A percentile compares a stretch with the other conserved stretches of the same genome.
Conservation (phyloP, 495 filamentous ascomycete genomes). For the Penicillium odoratum region DNA sequence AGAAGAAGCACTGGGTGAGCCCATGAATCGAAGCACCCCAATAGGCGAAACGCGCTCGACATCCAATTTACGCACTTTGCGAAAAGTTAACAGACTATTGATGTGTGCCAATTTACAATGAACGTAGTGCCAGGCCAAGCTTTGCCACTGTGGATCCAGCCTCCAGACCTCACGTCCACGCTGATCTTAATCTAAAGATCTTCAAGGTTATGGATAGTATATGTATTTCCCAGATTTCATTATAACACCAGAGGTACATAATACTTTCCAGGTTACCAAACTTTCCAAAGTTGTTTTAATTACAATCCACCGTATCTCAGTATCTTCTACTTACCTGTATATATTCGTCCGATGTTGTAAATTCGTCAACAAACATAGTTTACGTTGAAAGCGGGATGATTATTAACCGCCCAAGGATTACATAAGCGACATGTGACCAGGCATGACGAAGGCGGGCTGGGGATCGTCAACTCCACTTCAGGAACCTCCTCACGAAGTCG, state of each 20-base stretch:
- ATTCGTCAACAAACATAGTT: neutral
- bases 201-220: too few relatives aligned
- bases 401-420: neutral
- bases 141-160: too few relatives aligned
- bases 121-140: neutral
- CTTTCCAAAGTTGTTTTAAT: too few relatives aligned
- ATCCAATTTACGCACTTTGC: too few relatives aligned
- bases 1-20: neutral
- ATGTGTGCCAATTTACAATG: too few relatives aligned
- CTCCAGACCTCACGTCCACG: too few relatives aligned
- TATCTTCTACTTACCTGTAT: neutral
- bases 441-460: constrained; percentile 21
- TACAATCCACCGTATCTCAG: neutral
- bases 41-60: too few relatives aligned
- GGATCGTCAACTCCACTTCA: constrained; percentile 15
- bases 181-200: too few relatives aligned
- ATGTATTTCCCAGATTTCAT: neutral
- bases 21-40: neutral
- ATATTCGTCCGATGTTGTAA: neutral
- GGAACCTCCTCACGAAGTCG: neutral
- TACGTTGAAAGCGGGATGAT: neutral
- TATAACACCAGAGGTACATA: too few relatives aligned
- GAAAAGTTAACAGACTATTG: too few relatives aligned
- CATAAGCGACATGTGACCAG: neutral
- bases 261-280: too few relatives aligned